Percentiles rank a stretch among this genome's conserved stretches.
These are phyloP conservation scores for Dipteronia sinensis DNA, from an alignment of 345 rosid species.

Conservation along the genomic window DNA sequence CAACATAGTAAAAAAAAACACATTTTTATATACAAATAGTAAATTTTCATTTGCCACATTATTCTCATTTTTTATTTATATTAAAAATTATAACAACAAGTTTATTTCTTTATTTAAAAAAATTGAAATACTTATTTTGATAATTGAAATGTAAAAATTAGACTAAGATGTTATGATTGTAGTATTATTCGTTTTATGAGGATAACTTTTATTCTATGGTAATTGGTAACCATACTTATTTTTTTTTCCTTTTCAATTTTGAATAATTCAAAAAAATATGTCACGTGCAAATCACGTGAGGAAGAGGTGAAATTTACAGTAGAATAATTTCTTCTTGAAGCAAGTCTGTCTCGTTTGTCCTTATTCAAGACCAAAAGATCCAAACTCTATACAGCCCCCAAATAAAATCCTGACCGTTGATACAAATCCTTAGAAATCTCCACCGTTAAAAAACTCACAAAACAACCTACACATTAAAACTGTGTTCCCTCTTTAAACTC, in stretches of 20 bases:
- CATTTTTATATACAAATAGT: too few relatives aligned
- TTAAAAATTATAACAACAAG: too few relatives aligned
- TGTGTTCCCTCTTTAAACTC: not conserved
- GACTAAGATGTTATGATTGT: too few relatives aligned
- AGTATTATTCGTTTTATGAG: too few relatives aligned
- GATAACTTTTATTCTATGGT: too few relatives aligned
- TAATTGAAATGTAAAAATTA: too few relatives aligned
- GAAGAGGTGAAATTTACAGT: not conserved
- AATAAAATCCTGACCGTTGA: slow-evolving; percentile 27
- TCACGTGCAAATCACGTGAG: slow-evolving; percentile 31
- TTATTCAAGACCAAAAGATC: slow-evolving; percentile 1
- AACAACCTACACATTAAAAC: not conserved
- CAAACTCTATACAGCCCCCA: not conserved
- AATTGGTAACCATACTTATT: too few relatives aligned
- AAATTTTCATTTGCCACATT: not conserved
- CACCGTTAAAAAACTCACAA: slow-evolving; percentile 27
- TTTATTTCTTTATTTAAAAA: too few relatives aligned
- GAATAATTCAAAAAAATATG: too few relatives aligned
- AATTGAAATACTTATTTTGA: too few relatives aligned
- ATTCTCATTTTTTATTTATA: not conserved
- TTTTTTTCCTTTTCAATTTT: too few relatives aligned
- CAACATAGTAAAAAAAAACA: too few relatives aligned
- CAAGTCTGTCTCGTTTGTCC: not conserved
- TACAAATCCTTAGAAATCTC: slow-evolving; percentile 14
- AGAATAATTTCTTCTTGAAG: not conserved